Evolutionary conservation across 23 red algal genomes (phyloP).

Genomic region (Gracilaria caudata): DNA sequence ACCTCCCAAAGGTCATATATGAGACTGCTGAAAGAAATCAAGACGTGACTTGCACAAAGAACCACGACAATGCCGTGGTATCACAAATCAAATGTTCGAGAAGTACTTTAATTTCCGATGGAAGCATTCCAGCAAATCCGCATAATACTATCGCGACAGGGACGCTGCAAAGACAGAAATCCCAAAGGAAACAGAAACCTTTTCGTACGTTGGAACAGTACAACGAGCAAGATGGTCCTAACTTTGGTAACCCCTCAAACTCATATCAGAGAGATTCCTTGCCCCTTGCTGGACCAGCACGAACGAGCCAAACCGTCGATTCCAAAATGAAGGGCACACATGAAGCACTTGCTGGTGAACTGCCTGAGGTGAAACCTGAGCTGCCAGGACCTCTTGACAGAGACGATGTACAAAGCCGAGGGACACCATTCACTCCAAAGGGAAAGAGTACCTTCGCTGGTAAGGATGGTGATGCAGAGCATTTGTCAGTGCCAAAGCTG

Average conservation of each 20-base stretch:
- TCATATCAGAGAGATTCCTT: background rate
- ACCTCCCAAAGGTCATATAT: background rate
- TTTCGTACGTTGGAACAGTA: background rate
- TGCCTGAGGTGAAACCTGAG: slow-evolving; percentile 4
- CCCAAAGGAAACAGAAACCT: too few relatives aligned
- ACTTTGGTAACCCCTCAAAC: background rate
- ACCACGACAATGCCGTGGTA: background rate
- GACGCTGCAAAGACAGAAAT: too few relatives aligned
- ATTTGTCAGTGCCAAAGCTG: slow-evolving; percentile 33
- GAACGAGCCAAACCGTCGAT: background rate
- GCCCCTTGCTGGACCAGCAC: background rate
- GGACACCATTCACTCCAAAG: background rate
- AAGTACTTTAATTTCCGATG: background rate
- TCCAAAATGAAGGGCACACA: background rate
- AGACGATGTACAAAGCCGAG: background rate
- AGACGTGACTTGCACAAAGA: background rate
- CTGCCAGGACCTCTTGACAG: background rate
- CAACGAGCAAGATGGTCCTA: background rate
- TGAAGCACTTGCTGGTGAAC: background rate
- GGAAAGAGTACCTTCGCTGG: background rate
- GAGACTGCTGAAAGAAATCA: background rate
- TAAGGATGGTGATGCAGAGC: background rate
- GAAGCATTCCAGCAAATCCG: background rate
- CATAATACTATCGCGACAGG: background rate
- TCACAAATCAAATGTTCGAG: background rate